Evolutionary conservation across 306 rosid genomes (phyloP).

Genomic region (Quercus parvula): DNA sequence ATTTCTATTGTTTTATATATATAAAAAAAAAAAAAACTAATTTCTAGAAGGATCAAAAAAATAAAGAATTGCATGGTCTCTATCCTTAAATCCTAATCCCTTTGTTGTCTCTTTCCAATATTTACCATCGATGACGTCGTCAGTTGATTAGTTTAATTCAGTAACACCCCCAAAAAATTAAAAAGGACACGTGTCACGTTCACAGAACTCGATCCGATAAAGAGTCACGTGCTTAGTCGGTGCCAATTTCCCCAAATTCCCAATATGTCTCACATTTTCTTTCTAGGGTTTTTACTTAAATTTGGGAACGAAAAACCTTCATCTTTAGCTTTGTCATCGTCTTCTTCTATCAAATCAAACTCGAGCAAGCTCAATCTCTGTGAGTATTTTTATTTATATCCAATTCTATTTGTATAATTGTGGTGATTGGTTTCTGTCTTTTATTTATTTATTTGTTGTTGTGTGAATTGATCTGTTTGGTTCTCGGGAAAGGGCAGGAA

Average conservation of each 20-base stretch:
- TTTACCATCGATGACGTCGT: no score
- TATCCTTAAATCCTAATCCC: no score
- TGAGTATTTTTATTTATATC: neutral
- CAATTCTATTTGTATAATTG: neutral
- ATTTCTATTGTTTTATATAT: no score
- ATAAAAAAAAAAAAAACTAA: no score
- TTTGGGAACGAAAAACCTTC: neutral
- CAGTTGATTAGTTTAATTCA: no score
- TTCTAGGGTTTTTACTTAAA: neutral
- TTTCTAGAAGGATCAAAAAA: no score
- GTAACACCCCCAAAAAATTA: no score
- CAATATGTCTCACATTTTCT: no score
- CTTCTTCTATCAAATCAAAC: neutral
- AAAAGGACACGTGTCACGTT: neutral
- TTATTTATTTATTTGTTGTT: neutral
- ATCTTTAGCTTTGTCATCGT: neutral
- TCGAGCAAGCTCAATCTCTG: conserved; percentile 5
- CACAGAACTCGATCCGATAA: neutral
- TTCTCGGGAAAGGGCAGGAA: conserved; percentile 1
- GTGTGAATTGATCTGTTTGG: neutral
- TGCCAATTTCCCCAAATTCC: neutral
- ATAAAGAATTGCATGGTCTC: no score
- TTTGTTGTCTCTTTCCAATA: no score
- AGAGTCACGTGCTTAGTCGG: conserved; percentile 22
- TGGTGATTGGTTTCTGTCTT: neutral